These are phyloP conservation scores for Hamamelis virginiana DNA, from an alignment of 164 flowering plant genomes.

Conservation along the genomic window DNA sequence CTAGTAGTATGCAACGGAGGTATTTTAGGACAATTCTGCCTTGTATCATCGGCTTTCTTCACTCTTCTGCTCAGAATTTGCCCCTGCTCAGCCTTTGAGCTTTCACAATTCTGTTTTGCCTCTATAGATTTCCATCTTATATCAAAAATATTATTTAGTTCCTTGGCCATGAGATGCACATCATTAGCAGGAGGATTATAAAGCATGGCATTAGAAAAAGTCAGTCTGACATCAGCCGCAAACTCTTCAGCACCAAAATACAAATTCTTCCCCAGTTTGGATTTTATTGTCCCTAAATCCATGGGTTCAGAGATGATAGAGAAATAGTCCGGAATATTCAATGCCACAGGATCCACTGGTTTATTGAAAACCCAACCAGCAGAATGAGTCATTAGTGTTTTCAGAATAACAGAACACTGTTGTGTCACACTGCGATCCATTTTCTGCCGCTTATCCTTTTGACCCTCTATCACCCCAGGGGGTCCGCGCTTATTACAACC, in stretches of 20 bases:
- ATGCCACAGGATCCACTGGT: conserved; percentile 76
- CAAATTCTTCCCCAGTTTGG: conserved; percentile 44
- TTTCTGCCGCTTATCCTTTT: conserved; percentile 45
- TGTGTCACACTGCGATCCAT: conserved; percentile 42
- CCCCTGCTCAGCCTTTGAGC: conserved; percentile 16
- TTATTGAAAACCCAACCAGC: conserved; percentile 49
- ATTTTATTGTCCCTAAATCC: conserved; percentile 86
- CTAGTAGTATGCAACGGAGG: conserved; percentile 6
- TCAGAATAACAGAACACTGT: conserved; percentile 53
- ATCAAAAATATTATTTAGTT: conserved; percentile 43
- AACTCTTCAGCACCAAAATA: conserved; percentile 54
- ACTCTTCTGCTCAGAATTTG: conserved; percentile 9
- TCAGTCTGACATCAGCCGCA: conserved; percentile 77
- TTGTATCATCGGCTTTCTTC: conserved; percentile 9
- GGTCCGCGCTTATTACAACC: conserved; percentile 41
- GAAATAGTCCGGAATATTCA: conserved; percentile 78
- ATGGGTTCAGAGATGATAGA: conserved; percentile 62
- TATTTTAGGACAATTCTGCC: conserved; percentile 13
- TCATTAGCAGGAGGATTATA: conserved; percentile 70
- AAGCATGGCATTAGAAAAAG: conserved; percentile 81
- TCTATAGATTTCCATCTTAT: conserved; percentile 52
- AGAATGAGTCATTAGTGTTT: conserved; percentile 52
- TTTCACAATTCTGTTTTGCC: conserved; percentile 31
- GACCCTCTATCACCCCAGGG: conserved; percentile 24
- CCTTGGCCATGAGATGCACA: conserved; percentile 58